Evolutionary conservation across 1,139 yeast genomes (phyloP), one percentile per base, ranked within the genome.

Genomic region (Yamadazyma blattariae): DNA sequence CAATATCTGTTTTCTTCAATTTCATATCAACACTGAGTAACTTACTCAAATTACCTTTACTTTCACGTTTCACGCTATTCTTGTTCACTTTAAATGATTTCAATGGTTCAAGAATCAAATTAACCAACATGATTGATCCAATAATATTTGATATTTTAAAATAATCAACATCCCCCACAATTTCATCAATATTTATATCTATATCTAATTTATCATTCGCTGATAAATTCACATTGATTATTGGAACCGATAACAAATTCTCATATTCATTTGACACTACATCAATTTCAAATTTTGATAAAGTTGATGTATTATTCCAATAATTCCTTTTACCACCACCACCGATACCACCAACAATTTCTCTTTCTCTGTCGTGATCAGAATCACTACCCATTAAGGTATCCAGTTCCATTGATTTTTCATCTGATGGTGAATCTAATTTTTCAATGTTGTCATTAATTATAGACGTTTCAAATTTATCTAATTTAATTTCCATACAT

Each of bases 121-220:
- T 77, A 35, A 68, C 64, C 13, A 82, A 45, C 11, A 82, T 54
- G 3, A 77, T 45, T 7, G 79, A 61, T 1, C 89, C 84, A 12
- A 79, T 52, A 0, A 77, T 43, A 1, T 74, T 63, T 50, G 79
- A 80, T 18, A 74, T 57, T 21, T 75, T 71, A 45, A 68, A 70
- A 10, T 72, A 56, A 30, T 81, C 79, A 32, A 72, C 60, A n/a
- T 58, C 47, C 1, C 64, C 50, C 23, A 56, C 61, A 1, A 72
- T 7, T 10, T 18, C 18, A 18, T 33, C 25, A 16, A 23, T 13
- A 22, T 8, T 14, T 3, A 33, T n/a, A 15, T 22, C 23, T 3
- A 33, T 11, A 11, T 33, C 20, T 11, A 27, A 22, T 7, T 6
- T 9, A 14, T 25, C 24, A 11, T 29, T 5, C 3, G 33, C 21